These are phyloP conservation scores for Zychaea mexicana DNA, from an alignment of 371 early-diverging fungal genomes.

Conservation along the genomic window DNA sequence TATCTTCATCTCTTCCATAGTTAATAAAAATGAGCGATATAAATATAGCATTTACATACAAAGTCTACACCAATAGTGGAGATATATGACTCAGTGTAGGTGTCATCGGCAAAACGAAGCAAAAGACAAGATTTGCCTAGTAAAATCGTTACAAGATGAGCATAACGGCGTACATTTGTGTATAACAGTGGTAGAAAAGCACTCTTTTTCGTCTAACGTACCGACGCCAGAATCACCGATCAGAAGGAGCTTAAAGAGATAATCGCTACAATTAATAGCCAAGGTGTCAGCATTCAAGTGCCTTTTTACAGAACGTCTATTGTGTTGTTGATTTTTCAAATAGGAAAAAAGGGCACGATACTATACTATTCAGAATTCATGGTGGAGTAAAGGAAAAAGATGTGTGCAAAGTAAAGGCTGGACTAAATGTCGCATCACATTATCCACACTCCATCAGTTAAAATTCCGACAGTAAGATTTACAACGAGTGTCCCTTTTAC, in stretches of 20 bases:
- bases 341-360: background rate
- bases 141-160: background rate
- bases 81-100: slow-evolving; percentile 97
- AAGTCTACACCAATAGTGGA: slow-evolving; percentile 99
- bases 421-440: too few species aligned
- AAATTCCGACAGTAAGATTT: too few species aligned
- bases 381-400: background rate
- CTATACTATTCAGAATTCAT: slow-evolving; percentile 4
- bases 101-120: slow-evolving; percentile 98
- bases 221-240: slow-evolving; percentile 99
- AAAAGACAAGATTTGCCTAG: slow-evolving; percentile 92
- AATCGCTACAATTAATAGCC: slow-evolving; percentile 68
- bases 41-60: slow-evolving; percentile 51
- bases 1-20: background rate
- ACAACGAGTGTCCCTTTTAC: too few species aligned
- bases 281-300: too few species aligned
- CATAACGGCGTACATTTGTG: too few species aligned
- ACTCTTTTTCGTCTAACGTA: too few species aligned
- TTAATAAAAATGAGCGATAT: background rate
- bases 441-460: too few species aligned
- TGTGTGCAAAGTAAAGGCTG: background rate
- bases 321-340: too few species aligned
- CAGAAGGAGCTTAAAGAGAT: slow-evolving; percentile 98
- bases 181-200: background rate
- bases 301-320: too few species aligned